A percentile compares a stretch with the other conserved stretches of the same genome.
phyloP scores from a whole-genome alignment of 768 basidiomycete genomes.

The Leccinum longicurvipes region DNA sequence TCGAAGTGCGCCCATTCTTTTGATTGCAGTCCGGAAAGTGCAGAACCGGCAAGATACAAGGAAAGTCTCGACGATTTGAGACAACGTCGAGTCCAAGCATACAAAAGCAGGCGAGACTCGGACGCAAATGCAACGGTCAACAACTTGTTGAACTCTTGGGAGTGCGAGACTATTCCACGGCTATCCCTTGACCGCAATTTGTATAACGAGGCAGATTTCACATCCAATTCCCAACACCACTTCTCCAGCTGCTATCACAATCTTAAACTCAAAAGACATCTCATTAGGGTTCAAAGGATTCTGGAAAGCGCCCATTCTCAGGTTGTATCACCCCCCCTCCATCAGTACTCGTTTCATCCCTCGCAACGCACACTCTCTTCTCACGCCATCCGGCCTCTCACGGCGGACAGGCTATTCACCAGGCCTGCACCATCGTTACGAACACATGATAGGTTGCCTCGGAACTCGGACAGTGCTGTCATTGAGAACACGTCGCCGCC shows the following conservation, averaged over 20 bases:
- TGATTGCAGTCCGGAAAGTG: slow-evolving; percentile 5
- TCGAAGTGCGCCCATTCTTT: neutral
- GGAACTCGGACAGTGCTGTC: neutral
- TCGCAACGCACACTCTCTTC: neutral
- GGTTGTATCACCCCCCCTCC: neutral
- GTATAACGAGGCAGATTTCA: slow-evolving; percentile 2
- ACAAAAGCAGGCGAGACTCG: neutral
- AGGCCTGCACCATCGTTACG: neutral
- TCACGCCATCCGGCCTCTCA: neutral
- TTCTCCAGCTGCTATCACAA: slow-evolving; percentile 17
- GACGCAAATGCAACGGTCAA: slow-evolving; percentile 2
- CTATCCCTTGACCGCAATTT: neutral
- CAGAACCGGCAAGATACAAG: neutral
- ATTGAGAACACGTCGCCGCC: neutral
- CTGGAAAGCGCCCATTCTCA: neutral
- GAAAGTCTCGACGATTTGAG: neutral
- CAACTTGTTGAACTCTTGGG: slow-evolving; percentile 10
- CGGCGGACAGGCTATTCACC: neutral
- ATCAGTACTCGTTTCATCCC: neutral
- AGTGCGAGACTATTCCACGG: slow-evolving; percentile 4
- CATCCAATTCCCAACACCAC: neutral
- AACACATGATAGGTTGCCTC: neutral
- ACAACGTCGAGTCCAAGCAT: slow-evolving; percentile 2
- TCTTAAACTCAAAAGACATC: neutral
- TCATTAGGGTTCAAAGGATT: neutral